Base-by-base conservation (phyloP, 768 basidiomycete genomes). In the Lactarius pseudohatsudake region DNA sequence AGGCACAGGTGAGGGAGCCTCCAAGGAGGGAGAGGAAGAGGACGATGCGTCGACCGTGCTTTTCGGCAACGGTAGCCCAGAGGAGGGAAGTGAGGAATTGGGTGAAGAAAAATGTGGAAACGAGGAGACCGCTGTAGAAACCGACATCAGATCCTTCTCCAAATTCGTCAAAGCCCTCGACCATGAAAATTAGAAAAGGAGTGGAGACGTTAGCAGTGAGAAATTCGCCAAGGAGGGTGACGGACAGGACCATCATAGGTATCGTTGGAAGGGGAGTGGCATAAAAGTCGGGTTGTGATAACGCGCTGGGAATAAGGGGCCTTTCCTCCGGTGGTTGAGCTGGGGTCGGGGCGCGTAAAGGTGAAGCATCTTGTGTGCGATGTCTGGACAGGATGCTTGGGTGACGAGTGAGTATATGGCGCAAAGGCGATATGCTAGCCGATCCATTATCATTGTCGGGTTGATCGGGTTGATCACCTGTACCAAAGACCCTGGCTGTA, bases 221-320 rank as follows among this genome's bases (percentile, higher is more conserved):
- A 75, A 98, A 95, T 78, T 98, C 96, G 57, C 94, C 94, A 15
- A 98, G 84, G 89, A 97, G 91, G 5, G 91, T 91, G 65, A 97
- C 96, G 43, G 92, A 96, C 55, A 98, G 78, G 2, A 98, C 96
- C 70, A 89, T 81, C 90, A 98, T 96, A 0, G 96, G 90, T 55
- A 98, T 76, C 26, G 81, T 79, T 4, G 95, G 96, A 34, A 98
- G 74, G 1, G 96, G 95, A 0, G 94, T 97, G 32, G 86, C 76
- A 70, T 90, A 86, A 34, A 78, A 77, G 75, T 91, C 91, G n/a
- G 79, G 79, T 26, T 83, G 73, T 64, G 85, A 84, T 72, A 89
- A 80, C 72, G 91, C 89, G 57, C 85, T 89, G 5, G 92, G 92
- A 70, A 94, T 92, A 56, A 90, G 86, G 2, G 90, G 82, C 41